Percentiles rank a stretch among this genome's conserved stretches.
phyloP scores from a whole-genome alignment of 495 filamentous ascomycete species.

The Poronia punctata region DNA sequence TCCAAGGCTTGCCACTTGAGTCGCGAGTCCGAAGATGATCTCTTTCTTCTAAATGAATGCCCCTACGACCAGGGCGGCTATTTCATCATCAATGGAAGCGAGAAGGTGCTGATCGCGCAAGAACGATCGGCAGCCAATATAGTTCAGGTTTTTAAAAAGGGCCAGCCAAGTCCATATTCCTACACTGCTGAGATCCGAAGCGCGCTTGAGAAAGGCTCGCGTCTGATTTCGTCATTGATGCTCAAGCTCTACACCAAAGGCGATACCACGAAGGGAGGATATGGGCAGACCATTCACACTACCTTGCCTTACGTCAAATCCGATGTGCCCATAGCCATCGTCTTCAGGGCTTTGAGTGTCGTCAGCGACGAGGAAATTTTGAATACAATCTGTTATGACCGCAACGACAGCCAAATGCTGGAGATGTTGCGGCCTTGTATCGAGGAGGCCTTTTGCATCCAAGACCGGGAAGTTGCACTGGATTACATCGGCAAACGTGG shows the following conservation, averaged over 20 bases:
- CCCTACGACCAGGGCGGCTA: constrained; percentile 98
- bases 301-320: constrained; percentile 88
- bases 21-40: constrained; percentile 66
- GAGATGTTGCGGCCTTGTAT: constrained; percentile 96
- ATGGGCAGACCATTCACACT: constrained; percentile 81
- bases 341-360: constrained; percentile 91
- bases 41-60: constrained; percentile 87
- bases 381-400: constrained; percentile 94
- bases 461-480: constrained; percentile 89
- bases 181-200: constrained; percentile 94
- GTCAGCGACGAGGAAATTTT: constrained; percentile 98
- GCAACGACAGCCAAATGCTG: constrained; percentile 91
- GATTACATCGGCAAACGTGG: constrained; percentile 91
- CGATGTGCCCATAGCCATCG: constrained; percentile 87
- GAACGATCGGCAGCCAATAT: constrained; percentile 97
- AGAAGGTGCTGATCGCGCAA: constrained; percentile 97
- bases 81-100: constrained; percentile 98
- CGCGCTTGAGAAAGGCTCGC: constrained; percentile 89
- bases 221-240: constrained; percentile 82
- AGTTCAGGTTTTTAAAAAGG: constrained; percentile 97
- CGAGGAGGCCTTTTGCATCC: constrained; percentile 91
- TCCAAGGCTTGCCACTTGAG: constrained; percentile 86
- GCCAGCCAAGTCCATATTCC: constrained; percentile 74
- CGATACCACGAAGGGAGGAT: constrained; percentile 64
- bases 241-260: constrained; percentile 84